Percentiles rank a stretch among this genome's conserved stretches.
phyloP scores from a whole-genome alignment of 352 stramenopile genomes.

The Pythium rhizo-oryzae region DNA sequence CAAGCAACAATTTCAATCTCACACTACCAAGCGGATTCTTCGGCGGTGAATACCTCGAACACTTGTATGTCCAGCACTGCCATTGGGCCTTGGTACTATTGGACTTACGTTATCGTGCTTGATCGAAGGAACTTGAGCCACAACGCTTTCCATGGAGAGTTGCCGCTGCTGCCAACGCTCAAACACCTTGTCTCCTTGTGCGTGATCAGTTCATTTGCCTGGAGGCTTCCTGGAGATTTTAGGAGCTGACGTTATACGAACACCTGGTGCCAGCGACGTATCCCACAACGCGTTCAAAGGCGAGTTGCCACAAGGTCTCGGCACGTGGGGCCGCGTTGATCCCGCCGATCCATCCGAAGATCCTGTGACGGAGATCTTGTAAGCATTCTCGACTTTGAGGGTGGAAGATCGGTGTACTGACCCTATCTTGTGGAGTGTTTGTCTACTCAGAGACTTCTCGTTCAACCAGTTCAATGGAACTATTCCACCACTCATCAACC shows the following conservation, averaged over 20 bases:
- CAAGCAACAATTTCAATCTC: constrained; percentile 44
- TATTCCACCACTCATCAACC: constrained; percentile 47
- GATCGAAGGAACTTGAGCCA: constrained; percentile 49
- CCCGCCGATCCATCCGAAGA: constrained; percentile 54
- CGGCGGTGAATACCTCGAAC: constrained; percentile 46
- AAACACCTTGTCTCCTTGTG: constrained; percentile 48
- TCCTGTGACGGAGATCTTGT: constrained; percentile 50
- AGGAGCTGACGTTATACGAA: no score
- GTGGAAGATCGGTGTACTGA: neutral
- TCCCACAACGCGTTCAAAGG: constrained; percentile 57
- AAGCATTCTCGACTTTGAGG: neutral
- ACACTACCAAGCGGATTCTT: constrained; percentile 44
- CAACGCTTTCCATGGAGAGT: constrained; percentile 46
- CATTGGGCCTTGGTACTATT: neutral
- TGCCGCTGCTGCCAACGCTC: constrained; percentile 37
- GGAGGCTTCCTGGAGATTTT: neutral
- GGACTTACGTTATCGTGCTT: no score
- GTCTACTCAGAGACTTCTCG: constrained; percentile 43
- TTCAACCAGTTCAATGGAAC: constrained; percentile 46
- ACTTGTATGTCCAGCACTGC: constrained; percentile 39
- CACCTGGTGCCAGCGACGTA: constrained; percentile 42
- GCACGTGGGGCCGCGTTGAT: constrained; percentile 48
- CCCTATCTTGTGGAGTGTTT: neutral
- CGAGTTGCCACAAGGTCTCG: constrained; percentile 38
- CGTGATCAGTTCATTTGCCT: neutral